Conservation (phyloP, 1,284 basidiomycete species). For the Trichosporon sp. region DNA sequence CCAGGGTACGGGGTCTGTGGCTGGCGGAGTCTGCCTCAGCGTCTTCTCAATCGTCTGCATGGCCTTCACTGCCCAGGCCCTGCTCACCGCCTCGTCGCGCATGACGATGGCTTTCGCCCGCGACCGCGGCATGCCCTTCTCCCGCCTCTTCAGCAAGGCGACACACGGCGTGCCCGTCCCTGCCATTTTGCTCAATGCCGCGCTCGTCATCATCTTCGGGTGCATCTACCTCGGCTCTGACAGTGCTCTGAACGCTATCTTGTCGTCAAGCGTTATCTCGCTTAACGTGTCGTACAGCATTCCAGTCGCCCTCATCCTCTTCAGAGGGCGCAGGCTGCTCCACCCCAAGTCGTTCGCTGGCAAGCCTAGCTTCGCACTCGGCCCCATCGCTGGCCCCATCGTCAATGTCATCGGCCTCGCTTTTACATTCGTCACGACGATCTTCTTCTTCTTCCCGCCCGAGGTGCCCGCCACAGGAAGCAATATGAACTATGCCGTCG, state of each 20-base stretch:
- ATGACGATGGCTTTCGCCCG: slow-evolving; percentile 66
- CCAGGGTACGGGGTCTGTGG: slow-evolving; percentile 57
- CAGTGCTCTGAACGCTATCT: slow-evolving; percentile 52
- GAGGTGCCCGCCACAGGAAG: slow-evolving; percentile 42
- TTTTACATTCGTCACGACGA: slow-evolving; percentile 48
- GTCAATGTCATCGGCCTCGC: slow-evolving; percentile 44
- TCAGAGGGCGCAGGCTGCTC: slow-evolving; percentile 46
- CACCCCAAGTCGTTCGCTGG: slow-evolving; percentile 34
- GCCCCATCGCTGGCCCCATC: slow-evolving; percentile 36
- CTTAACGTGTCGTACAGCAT: slow-evolving; percentile 49
- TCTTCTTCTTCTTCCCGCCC: slow-evolving; percentile 53
- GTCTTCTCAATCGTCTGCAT: slow-evolving; percentile 49
- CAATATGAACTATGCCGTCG: slow-evolving; percentile 51
- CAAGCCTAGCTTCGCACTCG: slow-evolving; percentile 34
- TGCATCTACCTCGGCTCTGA: slow-evolving; percentile 55
- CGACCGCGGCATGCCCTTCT: slow-evolving; percentile 62
- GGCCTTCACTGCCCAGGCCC: slow-evolving; percentile 47
- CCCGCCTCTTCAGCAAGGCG: slow-evolving; percentile 50
- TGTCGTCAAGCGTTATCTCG: slow-evolving; percentile 48
- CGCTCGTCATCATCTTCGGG: slow-evolving; percentile 49
- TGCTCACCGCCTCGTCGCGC: slow-evolving; percentile 61
- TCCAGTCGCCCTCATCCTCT: slow-evolving; percentile 46
- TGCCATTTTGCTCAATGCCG: slow-evolving; percentile 57
- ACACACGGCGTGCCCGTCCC: slow-evolving; percentile 54
- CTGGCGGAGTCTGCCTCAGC: slow-evolving; percentile 58